Evolutionary conservation across 2,329 filamentous ascomycete species (phyloP).

Genomic region (Venturia asperata): DNA sequence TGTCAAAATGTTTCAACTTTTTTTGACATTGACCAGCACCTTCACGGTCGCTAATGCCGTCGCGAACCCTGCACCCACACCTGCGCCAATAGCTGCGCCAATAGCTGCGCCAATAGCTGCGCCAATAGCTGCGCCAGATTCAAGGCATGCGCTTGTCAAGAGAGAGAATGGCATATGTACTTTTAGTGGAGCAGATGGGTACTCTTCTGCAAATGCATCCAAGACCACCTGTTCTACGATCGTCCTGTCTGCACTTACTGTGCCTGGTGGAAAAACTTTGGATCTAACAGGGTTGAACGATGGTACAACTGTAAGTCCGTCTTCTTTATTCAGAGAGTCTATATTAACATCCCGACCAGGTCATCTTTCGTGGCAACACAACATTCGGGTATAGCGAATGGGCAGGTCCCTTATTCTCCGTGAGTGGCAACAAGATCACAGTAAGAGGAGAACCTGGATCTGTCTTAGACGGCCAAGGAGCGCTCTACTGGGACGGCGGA

Average conservation of each 20-base stretch:
- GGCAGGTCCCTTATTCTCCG: constrained; percentile 5
- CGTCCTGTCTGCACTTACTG: constrained; percentile 16
- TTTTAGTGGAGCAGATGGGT: not conserved
- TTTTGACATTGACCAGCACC: not conserved
- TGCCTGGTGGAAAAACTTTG: constrained; percentile 33
- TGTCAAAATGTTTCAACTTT: not conserved
- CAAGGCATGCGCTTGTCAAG: not conserved
- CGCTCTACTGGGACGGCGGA: constrained; percentile 45
- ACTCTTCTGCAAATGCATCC: not conserved
- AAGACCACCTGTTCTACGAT: not conserved
- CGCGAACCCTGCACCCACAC: not conserved
- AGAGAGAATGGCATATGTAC: not conserved
- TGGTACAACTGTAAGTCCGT: constrained; percentile 27
- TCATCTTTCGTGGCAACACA: not conserved
- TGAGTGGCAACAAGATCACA: constrained; percentile 42
- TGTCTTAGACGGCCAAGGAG: constrained; percentile 50
- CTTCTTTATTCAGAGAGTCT: not conserved
- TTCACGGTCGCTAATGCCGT: not conserved
- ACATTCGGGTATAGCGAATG: constrained; percentile 14
- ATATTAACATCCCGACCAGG: not conserved
- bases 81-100: too few species aligned
- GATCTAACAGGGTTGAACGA: constrained; percentile 31
- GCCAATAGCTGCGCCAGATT: not conserved
- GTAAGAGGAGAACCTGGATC: constrained; percentile 48
- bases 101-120: not conserved